Evolutionary conservation across 148 eudicot species (phyloP), one percentile per base, ranked within the genome.

Genomic region (Bassia scoparia): DNA sequence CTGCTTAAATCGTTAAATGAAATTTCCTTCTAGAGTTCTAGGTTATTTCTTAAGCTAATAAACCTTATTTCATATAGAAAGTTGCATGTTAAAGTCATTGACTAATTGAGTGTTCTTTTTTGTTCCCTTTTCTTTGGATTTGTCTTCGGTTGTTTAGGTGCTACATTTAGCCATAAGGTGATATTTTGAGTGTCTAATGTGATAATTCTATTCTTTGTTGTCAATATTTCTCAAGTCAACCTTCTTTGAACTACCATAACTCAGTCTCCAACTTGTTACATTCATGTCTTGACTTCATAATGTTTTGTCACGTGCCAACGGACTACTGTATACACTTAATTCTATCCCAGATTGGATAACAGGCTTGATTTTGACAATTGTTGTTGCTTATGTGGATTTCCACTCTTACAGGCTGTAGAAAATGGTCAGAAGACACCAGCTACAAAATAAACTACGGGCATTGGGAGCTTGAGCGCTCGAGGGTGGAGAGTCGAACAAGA

Each of bases 361-460:
- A 66, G 20, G 43, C 2, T 46, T 44, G 31, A 33, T 8, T 69
- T 34, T 48, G 14, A 24, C 61, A 30, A 7, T 46, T 80, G 50
- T 61, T 37, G 10, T 37, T 80, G 43, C 60, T 55, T 54, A 48
- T 38, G 43, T 38, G 35, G 58, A 59, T 54, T 43, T 18, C 16
- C 16, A 30, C 49, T 33, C 15, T 62, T 73, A 72, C 77, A 94
- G 98, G 98, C 98, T 74, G 43, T 94, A 68, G 98, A 94, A n/a
- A 79, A 89, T 86, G 88, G 98, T 94, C 17, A 94, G 77, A 94
- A 89, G 83, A 85, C 98, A 49, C 98, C 98, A 37, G 98, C 92
- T 94, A 91, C 84, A 94, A 94, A 94, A 94, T 76, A 85, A 79
- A 78, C 78, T 94, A 13, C 84, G 84, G 65, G 96, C 97, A 24